phyloP scores from a whole-genome alignment of 2,329 filamentous ascomycete genomes.

The Trichoderma simmonsii region DNA sequence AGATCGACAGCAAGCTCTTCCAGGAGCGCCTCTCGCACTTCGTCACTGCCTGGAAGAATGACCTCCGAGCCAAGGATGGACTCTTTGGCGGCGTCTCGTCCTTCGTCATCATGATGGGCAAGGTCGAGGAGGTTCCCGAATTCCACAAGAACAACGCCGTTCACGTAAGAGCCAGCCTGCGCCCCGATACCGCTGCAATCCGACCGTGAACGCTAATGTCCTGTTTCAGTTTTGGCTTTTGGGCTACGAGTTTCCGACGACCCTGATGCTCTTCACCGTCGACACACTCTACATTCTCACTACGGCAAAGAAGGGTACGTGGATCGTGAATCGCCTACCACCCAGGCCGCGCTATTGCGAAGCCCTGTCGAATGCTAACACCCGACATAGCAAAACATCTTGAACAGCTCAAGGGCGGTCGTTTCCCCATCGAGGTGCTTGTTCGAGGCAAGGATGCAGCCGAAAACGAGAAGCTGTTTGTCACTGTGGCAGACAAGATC shows the following conservation, averaged over 20 bases:
- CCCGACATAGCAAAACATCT: slow-evolving; percentile 74
- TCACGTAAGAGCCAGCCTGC: slow-evolving; percentile 61
- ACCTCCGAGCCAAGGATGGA: slow-evolving; percentile 83
- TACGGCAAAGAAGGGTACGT: slow-evolving; percentile 91
- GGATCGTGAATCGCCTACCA: slow-evolving; percentile 30
- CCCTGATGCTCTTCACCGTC: slow-evolving; percentile 84
- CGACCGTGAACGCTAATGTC: background rate
- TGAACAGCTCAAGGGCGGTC: slow-evolving; percentile 85
- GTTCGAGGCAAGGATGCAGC: slow-evolving; percentile 88
- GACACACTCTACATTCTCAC: slow-evolving; percentile 91
- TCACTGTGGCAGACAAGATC: slow-evolving; percentile 79
- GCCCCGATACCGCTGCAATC: background rate
- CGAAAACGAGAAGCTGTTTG: slow-evolving; percentile 86
- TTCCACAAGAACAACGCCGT: slow-evolving; percentile 97
- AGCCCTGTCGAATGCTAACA: background rate
- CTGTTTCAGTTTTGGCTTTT: slow-evolving; percentile 83
- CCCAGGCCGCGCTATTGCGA: background rate
- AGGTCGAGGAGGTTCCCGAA: slow-evolving; percentile 80
- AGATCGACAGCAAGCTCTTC: slow-evolving; percentile 91
- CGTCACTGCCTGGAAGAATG: slow-evolving; percentile 89
- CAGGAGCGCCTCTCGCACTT: slow-evolving; percentile 89
- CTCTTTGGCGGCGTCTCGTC: slow-evolving; percentile 84
- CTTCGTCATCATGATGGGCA: slow-evolving; percentile 89
- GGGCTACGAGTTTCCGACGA: slow-evolving; percentile 97
- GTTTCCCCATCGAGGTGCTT: slow-evolving; percentile 87